These are phyloP conservation scores for Fistulina hepatica DNA, from an alignment of 1,284 basidiomycete genomes.

Conservation along the genomic window DNA sequence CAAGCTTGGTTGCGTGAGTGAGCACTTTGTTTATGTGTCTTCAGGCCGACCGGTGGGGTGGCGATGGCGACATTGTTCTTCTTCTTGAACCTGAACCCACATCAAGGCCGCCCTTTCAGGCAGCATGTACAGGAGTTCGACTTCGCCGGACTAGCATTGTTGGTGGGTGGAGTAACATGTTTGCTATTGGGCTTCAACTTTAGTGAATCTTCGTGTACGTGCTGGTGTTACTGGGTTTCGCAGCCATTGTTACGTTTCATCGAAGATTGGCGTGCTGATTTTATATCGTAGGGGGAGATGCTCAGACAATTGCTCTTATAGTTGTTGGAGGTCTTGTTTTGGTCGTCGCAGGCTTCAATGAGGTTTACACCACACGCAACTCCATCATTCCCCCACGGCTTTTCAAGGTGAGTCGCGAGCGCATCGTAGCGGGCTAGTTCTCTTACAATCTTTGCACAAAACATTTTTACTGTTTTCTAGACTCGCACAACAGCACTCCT, in stretches of 20 bases:
- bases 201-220: slow-evolving; percentile 55
- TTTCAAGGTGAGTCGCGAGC: slow-evolving; percentile 44
- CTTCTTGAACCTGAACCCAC: slow-evolving; percentile 77
- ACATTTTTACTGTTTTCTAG: slow-evolving; percentile 21
- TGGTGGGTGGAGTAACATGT: slow-evolving; percentile 65
- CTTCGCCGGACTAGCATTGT: slow-evolving; percentile 59
- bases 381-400: slow-evolving; percentile 76
- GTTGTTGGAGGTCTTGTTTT: slow-evolving; percentile 55
- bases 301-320: slow-evolving; percentile 66
- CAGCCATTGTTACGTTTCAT: too few species aligned
- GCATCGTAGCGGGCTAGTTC: too few species aligned
- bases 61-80: slow-evolving; percentile 65
- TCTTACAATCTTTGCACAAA: too few species aligned
- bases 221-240: too few species aligned
- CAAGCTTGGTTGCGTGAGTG: neutral
- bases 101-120: slow-evolving; percentile 41
- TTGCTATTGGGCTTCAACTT: slow-evolving; percentile 78
- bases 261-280: neutral
- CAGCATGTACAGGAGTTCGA: slow-evolving; percentile 65
- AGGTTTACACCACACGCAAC: slow-evolving; percentile 58
- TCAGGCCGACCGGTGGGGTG: slow-evolving; percentile 64
- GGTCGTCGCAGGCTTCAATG: slow-evolving; percentile 49
- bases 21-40: slow-evolving; percentile 5
- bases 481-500: slow-evolving; percentile 66
- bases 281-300: slow-evolving; percentile 27